Evolutionary conservation across 2,329 filamentous ascomycete genomes (phyloP).

Genomic region (Lachnellula cervina): DNA sequence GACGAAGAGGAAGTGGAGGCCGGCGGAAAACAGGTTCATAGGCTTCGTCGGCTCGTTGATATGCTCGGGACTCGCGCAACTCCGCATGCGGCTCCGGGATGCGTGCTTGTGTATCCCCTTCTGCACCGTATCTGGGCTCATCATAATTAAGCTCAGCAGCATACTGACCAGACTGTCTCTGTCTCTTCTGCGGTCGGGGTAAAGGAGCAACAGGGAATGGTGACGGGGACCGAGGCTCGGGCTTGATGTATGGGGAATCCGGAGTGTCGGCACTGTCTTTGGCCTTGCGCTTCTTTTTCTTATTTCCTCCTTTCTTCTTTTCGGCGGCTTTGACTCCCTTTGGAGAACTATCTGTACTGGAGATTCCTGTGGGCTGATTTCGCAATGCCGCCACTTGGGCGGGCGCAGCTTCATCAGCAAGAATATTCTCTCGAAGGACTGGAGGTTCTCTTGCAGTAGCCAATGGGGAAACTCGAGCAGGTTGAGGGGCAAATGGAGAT

Average conservation of each 20-base stretch:
- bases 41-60: conserved; percentile 21
- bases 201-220: conserved; percentile 50
- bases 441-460: conserved; percentile 39
- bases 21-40: conserved; percentile 23
- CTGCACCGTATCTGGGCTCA: conserved; percentile 42
- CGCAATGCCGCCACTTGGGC: conserved; percentile 56
- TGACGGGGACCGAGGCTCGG: conserved; percentile 60
- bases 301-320: conserved; percentile 47
- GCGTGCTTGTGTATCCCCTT: conserved; percentile 15
- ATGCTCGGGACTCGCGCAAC: conserved; percentile 14
- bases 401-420: conserved; percentile 32
- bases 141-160: conserved; percentile 39
- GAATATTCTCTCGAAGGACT: conserved; percentile 23
- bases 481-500: conserved; percentile 69
- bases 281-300: conserved; percentile 48
- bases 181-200: conserved; percentile 52
- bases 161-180: conserved; percentile 43
- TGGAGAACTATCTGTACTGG: conserved; percentile 58
- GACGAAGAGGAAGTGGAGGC: conserved; percentile 23
- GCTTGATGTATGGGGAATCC: conserved; percentile 54
- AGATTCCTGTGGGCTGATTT: conserved; percentile 40
- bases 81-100: conserved; percentile 18
- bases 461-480: conserved; percentile 62
- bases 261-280: conserved; percentile 38
- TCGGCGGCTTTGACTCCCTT: conserved; percentile 44